Base-by-base conservation (phyloP, 257 asterid species). In the Solanum habrochaites region DNA sequence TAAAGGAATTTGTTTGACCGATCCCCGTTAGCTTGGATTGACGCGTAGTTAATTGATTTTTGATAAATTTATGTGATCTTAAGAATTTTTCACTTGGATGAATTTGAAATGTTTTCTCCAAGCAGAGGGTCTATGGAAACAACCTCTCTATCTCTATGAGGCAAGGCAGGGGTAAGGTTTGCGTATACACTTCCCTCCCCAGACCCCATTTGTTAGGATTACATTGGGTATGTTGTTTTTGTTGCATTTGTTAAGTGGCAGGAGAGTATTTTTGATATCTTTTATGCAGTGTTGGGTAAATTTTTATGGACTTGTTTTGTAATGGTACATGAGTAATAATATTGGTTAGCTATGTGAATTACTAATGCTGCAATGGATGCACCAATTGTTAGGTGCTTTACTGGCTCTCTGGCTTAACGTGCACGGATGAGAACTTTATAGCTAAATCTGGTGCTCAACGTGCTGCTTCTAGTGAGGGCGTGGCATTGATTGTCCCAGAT, bases 351-450 rank as follows among this genome's bases (percentile, higher is more conserved):
- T 15, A 10, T 29, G n/a, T 25, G 27, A 73, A 73, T 78, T 15
- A 27, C 83, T 78, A 45, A 78, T 49, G 69, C 10, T 72, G 69
- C 52, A 9, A 49, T 15, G 47, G 11, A 11, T 71, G 40, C 69
- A 85, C 66, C 73, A 39, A 35, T 85, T 66, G 80, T 56, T 83
- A 87, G 99, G 97, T 96, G 66, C 98, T 97, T 67, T 97, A 97
- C 94, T 97, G 98, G 97, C 98, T 96, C 85, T 96, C 99, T 56
- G 99, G 99, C 70, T 96, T 97, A 85, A 71, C 99, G 21, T 97
- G 99, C 94, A 92, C 94, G 3, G 99, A 97, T 87, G 99, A 97
- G 94, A 97, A 97, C 90, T 97, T 96, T 72, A 96, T 95, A 23
- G 42, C 58, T 70, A 97, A 97, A 89, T 95, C 99, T 47, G 99